A percentile compares a stretch with the other conserved stretches of the same genome.
Conservation (phyloP, 805 yeast genomes). For the Metschnikowia henanensis region DNA sequence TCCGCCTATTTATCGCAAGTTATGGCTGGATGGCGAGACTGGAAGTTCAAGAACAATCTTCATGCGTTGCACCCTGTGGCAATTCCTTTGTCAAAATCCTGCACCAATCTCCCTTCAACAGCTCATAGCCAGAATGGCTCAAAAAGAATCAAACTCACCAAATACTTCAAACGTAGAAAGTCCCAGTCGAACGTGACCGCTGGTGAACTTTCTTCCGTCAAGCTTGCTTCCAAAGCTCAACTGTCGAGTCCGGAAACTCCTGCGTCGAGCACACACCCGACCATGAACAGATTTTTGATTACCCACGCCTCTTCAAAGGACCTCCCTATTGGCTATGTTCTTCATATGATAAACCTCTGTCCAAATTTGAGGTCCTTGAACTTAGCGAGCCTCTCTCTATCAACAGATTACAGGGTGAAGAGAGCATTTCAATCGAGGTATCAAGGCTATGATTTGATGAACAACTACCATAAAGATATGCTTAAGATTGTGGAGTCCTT, state of each 20-base stretch:
- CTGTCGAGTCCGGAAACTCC: too few species aligned
- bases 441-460: constrained; percentile 38
- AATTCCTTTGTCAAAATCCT: constrained; percentile 15
- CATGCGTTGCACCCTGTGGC: constrained; percentile 39
- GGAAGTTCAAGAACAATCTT: constrained; percentile 75
- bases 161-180: constrained; percentile 18
- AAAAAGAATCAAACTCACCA: constrained; percentile 15
- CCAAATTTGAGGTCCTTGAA: constrained; percentile 56
- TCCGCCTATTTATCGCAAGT: constrained; percentile 20
- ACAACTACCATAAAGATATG: constrained; percentile 37
- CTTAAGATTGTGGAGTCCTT: constrained; percentile 24
- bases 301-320: constrained; percentile 71
- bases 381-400: constrained; percentile 60
- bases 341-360: constrained; percentile 70
- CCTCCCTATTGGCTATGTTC: constrained; percentile 72
- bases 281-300: constrained; percentile 56
- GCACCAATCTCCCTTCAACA: constrained; percentile 6
- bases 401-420: constrained; percentile 61
- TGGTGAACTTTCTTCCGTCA: constrained; percentile 6
- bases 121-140: not conserved
- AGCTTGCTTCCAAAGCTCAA: not conserved
- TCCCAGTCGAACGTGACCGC: constrained; percentile 17
- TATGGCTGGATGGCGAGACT: constrained; percentile 88
- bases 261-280: constrained; percentile 50
- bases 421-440: constrained; percentile 35